These are phyloP conservation scores for Didymella exigua DNA, from an alignment of 2,329 filamentous ascomycete genomes.

Conservation along the genomic window DNA sequence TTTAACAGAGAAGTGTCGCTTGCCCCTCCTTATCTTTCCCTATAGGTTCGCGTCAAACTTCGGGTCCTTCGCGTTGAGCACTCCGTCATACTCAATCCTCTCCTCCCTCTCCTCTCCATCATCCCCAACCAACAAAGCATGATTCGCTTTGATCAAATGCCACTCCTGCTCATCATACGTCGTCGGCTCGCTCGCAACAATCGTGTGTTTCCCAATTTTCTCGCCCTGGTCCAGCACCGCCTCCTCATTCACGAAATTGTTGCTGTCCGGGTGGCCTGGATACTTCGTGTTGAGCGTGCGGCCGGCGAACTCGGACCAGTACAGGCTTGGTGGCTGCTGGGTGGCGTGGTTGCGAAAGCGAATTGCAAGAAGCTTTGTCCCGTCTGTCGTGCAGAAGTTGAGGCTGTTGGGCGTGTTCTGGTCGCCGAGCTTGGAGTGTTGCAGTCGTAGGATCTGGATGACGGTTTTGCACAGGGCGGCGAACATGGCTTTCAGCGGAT, in stretches of 20 bases:
- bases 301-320: constrained; percentile 58
- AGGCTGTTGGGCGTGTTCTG: constrained; percentile 55
- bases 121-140: constrained; percentile 52
- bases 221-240: constrained; percentile 45
- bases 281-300: constrained; percentile 60
- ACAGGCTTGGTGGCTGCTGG: constrained; percentile 59
- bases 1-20: constrained; percentile 22
- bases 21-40: too few relatives aligned
- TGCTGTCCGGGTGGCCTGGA: constrained; percentile 54
- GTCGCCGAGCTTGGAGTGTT: constrained; percentile 50
- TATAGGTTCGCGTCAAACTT: constrained; percentile 30
- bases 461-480: constrained; percentile 55
- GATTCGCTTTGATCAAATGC: constrained; percentile 58
- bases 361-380: constrained; percentile 55
- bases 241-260: constrained; percentile 42
- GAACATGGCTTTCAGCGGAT: constrained; percentile 52
- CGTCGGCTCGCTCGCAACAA: constrained; percentile 60
- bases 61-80: constrained; percentile 51
- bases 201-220: constrained; percentile 58
- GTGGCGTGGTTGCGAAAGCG: constrained; percentile 60
- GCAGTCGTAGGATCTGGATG: constrained; percentile 54
- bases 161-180: constrained; percentile 60
- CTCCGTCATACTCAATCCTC: constrained; percentile 45
- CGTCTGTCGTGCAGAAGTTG: constrained; percentile 61
- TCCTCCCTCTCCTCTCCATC: constrained; percentile 47